Base-by-base conservation (phyloP, 495 filamentous ascomycete genomes). In the Bacidia gigantensis region DNA sequence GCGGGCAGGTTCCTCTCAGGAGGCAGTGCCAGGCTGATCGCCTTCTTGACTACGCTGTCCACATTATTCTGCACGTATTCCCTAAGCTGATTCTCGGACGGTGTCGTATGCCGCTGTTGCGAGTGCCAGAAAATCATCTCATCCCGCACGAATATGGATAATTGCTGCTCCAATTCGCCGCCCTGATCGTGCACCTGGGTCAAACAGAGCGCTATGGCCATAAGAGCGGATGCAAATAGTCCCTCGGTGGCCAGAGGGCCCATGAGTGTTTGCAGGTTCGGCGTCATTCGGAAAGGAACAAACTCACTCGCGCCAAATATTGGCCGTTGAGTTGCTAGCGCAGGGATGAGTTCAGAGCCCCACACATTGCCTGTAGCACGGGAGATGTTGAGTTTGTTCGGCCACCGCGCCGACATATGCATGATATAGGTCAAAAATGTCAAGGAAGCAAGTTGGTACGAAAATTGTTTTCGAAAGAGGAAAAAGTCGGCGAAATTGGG, bases 351-450 rank as follows among this genome's bases (percentile, higher is more conserved):
- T 62, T 99, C 93, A 3, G 89, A 87, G 40, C 88, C 90, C 93
- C 93, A 97, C 58, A 99, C 82, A 61, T 93, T 90, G 50, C 93
- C 93, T 0, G 85, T 87, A 22, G 77, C 80, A 26, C 93, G 82
- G 35, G 90, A 85, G 57, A 99, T 89, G 64, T 83, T 80, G 61
- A 97, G 80, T 71, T 97, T 97, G 67, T 89, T 86, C 3, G 93
- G 93, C 60, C 87, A 96, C 51, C 93, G 86, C 60, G 84, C 83
- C 65, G 85, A 84, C 76, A 97, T 96, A 71, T 87, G 87, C 70
- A 99, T 85, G 54, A 93, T 83, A 63, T 95, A 97, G 32, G 93
- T 99, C 85, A 99, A 94, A 72, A 97, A 99, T 11, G 89, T 95
- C 51, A 96, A 76, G 1, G 89, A 82, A n/a, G 92, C 89, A 46